Conservation (phyloP, 176 grass and related monocot species). For the Pontederia paniculata region DNA sequence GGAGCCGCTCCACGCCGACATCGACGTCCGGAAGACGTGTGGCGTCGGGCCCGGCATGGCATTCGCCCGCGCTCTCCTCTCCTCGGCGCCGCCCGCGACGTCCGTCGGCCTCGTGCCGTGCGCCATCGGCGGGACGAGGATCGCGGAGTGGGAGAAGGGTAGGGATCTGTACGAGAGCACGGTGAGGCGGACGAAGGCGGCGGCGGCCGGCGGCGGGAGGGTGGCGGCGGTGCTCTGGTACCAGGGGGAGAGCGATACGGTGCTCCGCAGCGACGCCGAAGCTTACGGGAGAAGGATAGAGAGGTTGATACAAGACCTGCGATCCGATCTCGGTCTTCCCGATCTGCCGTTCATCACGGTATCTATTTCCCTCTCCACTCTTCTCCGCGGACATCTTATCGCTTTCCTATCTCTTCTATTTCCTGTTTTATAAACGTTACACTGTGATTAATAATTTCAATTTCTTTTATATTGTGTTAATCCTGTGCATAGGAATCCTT, state of each 20-base stretch:
- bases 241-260: constrained; percentile 91
- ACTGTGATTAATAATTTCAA: no score
- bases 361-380: no score
- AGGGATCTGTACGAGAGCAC: constrained; percentile 44
- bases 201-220: constrained; percentile 28
- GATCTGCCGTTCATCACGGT: no score
- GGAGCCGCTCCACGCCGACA: constrained; percentile 79
- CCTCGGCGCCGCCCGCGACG: not conserved
- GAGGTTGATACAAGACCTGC: constrained; percentile 49
- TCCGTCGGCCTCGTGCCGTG: constrained; percentile 76
- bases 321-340: constrained; percentile 56
- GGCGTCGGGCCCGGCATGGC: constrained; percentile 80
- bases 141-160: constrained; percentile 61
- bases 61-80: constrained; percentile 48
- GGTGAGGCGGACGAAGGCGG: constrained; percentile 47
- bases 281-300: constrained; percentile 58
- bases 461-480: no score
- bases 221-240: constrained; percentile 77
- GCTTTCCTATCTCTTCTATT: no score
- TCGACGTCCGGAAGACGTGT: constrained; percentile 71
- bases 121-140: constrained; percentile 76
- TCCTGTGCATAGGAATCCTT: no score
- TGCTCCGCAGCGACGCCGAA: constrained; percentile 41
- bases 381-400: no score
- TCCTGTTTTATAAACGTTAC: no score